Base-by-base conservation (phyloP, 331 rosid genomes). In the Pyrus hybrid region DNA sequence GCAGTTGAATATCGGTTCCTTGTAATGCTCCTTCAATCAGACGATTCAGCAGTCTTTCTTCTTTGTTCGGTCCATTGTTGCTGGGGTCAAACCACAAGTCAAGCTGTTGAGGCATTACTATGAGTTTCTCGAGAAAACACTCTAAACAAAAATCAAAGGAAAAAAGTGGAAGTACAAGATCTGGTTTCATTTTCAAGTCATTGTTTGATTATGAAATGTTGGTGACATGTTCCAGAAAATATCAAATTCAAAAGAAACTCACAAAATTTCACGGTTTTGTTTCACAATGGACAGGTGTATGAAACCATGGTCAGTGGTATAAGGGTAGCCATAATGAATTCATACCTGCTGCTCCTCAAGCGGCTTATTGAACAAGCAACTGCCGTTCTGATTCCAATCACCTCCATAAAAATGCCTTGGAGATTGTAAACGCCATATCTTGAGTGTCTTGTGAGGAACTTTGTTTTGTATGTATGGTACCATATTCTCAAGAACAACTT, bases 341-440 rank as follows among this genome's bases (percentile, higher is more conserved):
- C 86, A 83, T 60, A 90, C 97, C 96, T 92, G 91, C n/a, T 79
- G 79, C 82, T 89, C 86, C 72, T 83, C 85, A 57, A 94, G 92
- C 64, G 93, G 97, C 72, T 89, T 85, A 84, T 79, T 80, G 76
- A 90, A 87, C 86, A 88, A 64, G 88, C 99, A 94, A 79, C 97
- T 94, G 28, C 96, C 99, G 45, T 94, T 94, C 83, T 90, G 97
- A 83, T 94, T 94, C 99, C 97, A 94, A 5, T 90, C 96, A 66
- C 97, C 97, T 22, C 97, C 99, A 66, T 86, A 79, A 77, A 94
- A 94, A 80, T 94, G 97, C 82, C 97, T 88, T 29, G 97, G 97
- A 20, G 97, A 94, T 83, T 92, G 94, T 71, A 87, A 85, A 61
- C 97, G 93, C 97, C 99, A 94, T 73, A 92, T 83, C 83, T 90